Evolutionary conservation across 148 eudicot genomes (phyloP).

Genomic region (Linanthus parryae): DNA sequence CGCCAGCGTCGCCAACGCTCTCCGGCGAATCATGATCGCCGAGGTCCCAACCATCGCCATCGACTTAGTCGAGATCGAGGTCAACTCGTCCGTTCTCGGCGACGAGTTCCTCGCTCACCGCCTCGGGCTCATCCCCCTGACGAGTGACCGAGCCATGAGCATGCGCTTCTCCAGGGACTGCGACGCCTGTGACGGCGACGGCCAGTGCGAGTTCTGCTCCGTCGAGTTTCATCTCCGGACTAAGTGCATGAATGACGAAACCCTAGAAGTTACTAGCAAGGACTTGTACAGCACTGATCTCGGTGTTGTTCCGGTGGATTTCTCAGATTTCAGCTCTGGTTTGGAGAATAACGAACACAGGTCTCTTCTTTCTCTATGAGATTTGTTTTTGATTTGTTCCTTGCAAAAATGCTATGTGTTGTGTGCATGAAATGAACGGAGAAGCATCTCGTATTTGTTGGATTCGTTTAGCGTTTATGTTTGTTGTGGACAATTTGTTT

Average conservation of each 20-base stretch:
- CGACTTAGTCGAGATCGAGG: constrained; percentile 91
- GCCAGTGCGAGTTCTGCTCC: constrained; percentile 91
- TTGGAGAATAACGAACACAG: constrained; percentile 41
- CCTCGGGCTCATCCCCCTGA: constrained; percentile 76
- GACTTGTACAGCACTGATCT: constrained; percentile 74
- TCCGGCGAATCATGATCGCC: constrained; percentile 93
- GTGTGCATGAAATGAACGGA: too few relatives aligned
- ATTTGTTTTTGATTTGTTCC: too few relatives aligned
- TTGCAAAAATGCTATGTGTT: too few relatives aligned
- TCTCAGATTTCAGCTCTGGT: constrained; percentile 40
- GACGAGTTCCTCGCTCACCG: constrained; percentile 95
- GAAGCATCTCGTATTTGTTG: too few relatives aligned
- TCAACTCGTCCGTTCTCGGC: constrained; percentile 78
- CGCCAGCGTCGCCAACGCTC: constrained; percentile 78
- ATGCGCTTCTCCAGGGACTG: constrained; percentile 98
- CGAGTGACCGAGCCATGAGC: constrained; percentile 80
- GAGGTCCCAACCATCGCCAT: constrained; percentile 90
- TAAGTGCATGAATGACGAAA: constrained; percentile 66
- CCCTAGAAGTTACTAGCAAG: constrained; percentile 84
- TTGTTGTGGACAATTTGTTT: too few relatives aligned
- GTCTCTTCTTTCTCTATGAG: constrained; percentile 10
- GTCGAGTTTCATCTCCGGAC: constrained; percentile 87
- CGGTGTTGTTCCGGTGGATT: constrained; percentile 79
- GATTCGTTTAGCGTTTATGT: too few relatives aligned
- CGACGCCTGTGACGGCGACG: constrained; percentile 93